Conservation (phyloP, 163 green algal genomes). For the Volvox carteri region DNA sequence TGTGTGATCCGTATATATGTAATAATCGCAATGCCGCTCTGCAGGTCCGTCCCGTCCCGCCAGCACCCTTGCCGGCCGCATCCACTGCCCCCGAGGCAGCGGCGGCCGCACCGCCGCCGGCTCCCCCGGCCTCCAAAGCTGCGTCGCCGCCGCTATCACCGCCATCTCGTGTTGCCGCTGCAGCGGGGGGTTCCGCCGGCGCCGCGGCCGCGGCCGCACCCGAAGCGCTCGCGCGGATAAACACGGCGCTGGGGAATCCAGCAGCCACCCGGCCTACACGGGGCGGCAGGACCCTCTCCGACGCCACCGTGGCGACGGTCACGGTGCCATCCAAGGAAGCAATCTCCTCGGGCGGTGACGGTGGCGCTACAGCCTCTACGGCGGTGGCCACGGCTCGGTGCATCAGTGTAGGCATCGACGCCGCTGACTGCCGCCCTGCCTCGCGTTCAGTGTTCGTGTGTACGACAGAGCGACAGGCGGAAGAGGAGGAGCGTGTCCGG, state of each 20-base stretch:
- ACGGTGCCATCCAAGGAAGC: no score
- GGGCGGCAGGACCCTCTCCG: no score
- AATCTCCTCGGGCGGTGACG: no score
- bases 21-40: no score
- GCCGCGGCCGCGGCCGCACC: no score
- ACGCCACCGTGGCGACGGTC: no score
- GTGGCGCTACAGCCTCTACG: neutral
- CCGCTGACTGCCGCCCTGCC: constrained; percentile 7
- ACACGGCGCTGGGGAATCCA: no score
- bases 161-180: no score
- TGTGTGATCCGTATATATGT: no score
- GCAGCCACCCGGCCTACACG: no score
- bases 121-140: neutral
- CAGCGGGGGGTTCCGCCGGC: no score
- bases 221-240: no score
- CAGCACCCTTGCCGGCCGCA: neutral
- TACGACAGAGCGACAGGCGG: neutral
- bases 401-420: constrained; percentile 21
- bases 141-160: neutral
- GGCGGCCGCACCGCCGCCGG: neutral
- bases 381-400: neutral
- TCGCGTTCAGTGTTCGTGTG: constrained; percentile 45
- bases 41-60: neutral
- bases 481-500: constrained; percentile 32
- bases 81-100: neutral